phyloP scores from a whole-genome alignment of 768 basidiomycete genomes.

The Brasilioporus rufonigricans region DNA sequence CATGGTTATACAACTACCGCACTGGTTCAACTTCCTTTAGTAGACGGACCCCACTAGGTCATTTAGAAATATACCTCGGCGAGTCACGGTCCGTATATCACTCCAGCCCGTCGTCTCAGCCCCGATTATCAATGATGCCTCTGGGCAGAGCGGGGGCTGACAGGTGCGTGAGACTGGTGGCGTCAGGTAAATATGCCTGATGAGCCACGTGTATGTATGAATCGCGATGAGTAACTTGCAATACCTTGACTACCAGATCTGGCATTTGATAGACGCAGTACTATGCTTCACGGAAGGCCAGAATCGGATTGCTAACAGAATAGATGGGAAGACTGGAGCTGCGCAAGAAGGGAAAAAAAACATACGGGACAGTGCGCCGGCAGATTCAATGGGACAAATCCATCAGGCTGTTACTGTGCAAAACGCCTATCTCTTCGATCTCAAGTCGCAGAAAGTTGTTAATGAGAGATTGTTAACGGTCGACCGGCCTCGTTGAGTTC shows the following conservation, averaged over 20 bases:
- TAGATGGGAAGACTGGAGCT: neutral
- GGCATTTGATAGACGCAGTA: neutral
- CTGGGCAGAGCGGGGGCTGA: constrained; percentile 2
- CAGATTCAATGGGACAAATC: neutral
- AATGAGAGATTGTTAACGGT: neutral
- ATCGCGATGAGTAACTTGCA: neutral
- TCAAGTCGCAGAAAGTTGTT: constrained; percentile 2
- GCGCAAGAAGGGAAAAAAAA: neutral
- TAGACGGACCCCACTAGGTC: neutral
- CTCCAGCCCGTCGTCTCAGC: neutral
- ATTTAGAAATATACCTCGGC: neutral
- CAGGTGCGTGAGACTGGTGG: constrained; percentile 12
- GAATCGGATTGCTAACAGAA: neutral
- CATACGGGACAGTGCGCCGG: neutral
- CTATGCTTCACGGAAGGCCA: neutral
- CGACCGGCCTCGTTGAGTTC: neutral
- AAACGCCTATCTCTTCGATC: neutral
- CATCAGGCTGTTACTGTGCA: neutral
- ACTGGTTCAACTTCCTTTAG: neutral
- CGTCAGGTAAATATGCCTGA: neutral
- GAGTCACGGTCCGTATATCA: neutral
- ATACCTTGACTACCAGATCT: constrained; percentile 21
- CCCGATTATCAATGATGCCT: neutral
- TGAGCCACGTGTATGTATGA: constrained; percentile 1
- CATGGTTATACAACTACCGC: neutral